Base-by-base conservation (phyloP, 2,329 filamentous ascomycete species). In the Dactylellina haptotyla region DNA sequence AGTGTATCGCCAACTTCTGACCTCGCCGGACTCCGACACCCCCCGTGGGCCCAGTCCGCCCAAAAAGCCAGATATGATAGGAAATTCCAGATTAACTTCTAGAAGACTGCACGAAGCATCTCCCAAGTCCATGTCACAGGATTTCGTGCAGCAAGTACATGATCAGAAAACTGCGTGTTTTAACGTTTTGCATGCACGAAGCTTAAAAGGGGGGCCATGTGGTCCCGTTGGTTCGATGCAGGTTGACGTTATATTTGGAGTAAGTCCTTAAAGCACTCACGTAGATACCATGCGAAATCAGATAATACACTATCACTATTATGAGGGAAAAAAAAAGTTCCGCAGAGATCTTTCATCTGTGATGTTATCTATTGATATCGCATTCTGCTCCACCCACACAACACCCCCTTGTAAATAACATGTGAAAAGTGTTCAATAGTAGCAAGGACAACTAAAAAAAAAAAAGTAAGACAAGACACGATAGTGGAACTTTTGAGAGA, bases 171-270 rank as follows among this genome's bases (percentile, higher is more conserved):
- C n/a, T n/a, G n/a, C n/a, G n/a, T n/a, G n/a, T n/a, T n/a, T 48
- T 5, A 5, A 32, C 18, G 20, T 23, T 50, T 37, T 51, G 28
- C 8, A 8, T 63, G 23, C 18, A 54, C 43, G 53, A 53, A 61
- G n/a, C 28, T n/a, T n/a, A n/a, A n/a, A n/a, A n/a, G n/a, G n/a
- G 25, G 45, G 66, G 58, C 66, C 66, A 71, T 57, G 51, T 71
- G 66, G 66, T 48, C 53, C 30, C 56, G 37, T 23, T 54, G 30
- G 51, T 56, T 46, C 48, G 65, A 48, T 41, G 65, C 65, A 25
- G 28, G 10, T 39, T 67, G 63, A 53, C 54, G 54, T 67, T 53
- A 67, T 59, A 20, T 59, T 53, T 32, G 16, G 41, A 30, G 43
- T 12, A n/a, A 48, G 39, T 56, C 46, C 28, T 56, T 48, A 54